phyloP scores from a whole-genome alignment of 1,284 basidiomycete genomes.

The Anthracocystis setariae region DNA sequence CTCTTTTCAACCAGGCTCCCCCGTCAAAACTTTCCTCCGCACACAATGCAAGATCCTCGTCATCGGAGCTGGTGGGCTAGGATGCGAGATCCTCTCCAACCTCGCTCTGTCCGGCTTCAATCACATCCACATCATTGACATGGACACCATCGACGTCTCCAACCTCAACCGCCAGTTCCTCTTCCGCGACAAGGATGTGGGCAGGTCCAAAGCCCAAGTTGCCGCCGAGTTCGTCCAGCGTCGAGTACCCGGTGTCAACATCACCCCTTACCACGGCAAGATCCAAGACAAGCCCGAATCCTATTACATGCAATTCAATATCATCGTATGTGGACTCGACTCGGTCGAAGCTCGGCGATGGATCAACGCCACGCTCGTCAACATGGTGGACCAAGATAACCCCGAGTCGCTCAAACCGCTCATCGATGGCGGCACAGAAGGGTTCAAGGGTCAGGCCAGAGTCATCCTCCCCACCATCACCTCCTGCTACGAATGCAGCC shows the following conservation, averaged over 20 bases:
- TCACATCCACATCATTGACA: slow-evolving; percentile 99
- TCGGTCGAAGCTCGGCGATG: slow-evolving; percentile 85
- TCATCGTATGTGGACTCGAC: slow-evolving; percentile 97
- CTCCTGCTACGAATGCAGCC: slow-evolving; percentile 97
- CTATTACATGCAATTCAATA: slow-evolving; percentile 97
- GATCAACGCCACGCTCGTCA: slow-evolving; percentile 98
- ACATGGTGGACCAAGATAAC: slow-evolving; percentile 82
- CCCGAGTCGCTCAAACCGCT: slow-evolving; percentile 96
- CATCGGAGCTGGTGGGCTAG: slow-evolving; percentile 73
- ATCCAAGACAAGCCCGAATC: slow-evolving; percentile 96
- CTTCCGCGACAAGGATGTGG: slow-evolving; percentile 91
- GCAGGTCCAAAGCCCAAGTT: slow-evolving; percentile 89
- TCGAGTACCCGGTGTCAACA: slow-evolving; percentile 89
- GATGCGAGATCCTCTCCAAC: slow-evolving; percentile 67
- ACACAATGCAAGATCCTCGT: slow-evolving; percentile 90
- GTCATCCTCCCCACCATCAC: slow-evolving; percentile 95
- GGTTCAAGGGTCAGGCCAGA: slow-evolving; percentile 98
- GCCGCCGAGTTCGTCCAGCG: slow-evolving; percentile 88
- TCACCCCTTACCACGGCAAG: slow-evolving; percentile 96
- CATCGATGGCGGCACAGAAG: slow-evolving; percentile 98
- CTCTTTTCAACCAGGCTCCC: slow-evolving; percentile 45
- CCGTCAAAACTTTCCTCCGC: slow-evolving; percentile 86
- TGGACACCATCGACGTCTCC: slow-evolving; percentile 99
- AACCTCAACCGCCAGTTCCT: slow-evolving; percentile 98
- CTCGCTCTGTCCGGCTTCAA: slow-evolving; percentile 80